A percentile compares a stretch with the other conserved stretches of the same genome.
Evolutionary conservation across 345 rosid species (phyloP).

Genomic region (Reutealis trisperma): DNA sequence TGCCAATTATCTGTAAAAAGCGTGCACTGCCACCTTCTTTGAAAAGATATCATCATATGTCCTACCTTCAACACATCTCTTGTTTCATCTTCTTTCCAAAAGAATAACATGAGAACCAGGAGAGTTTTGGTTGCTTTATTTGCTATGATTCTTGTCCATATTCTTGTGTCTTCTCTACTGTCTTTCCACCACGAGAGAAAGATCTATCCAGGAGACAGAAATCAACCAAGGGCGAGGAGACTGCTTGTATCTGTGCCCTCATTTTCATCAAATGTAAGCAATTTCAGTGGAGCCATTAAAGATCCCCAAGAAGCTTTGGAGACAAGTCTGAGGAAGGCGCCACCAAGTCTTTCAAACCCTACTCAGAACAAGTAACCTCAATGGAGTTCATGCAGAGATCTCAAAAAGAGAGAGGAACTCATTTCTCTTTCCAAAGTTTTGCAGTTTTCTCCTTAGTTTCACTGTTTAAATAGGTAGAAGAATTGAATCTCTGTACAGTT

Average conservation of each 20-base stretch:
- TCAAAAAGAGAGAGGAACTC: slow-evolving; percentile 8
- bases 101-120: slow-evolving; percentile 25
- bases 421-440: slow-evolving; percentile 13
- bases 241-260: slow-evolving; percentile 35
- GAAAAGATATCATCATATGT: slow-evolving; percentile 5
- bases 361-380: slow-evolving; percentile 46
- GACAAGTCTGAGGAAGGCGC: slow-evolving; percentile 48
- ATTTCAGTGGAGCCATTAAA: slow-evolving; percentile 22
- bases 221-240: slow-evolving; percentile 32
- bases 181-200: slow-evolving; percentile 23
- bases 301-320: slow-evolving; percentile 38
- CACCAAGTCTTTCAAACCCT: slow-evolving; percentile 55
- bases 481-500: slow-evolving; percentile 8
- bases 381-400: slow-evolving; percentile 11
- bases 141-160: slow-evolving; percentile 26
- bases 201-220: slow-evolving; percentile 21
- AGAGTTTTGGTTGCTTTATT: slow-evolving; percentile 25
- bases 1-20: slow-evolving; percentile 1
- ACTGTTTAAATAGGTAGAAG: slow-evolving; percentile 3
- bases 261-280: slow-evolving; percentile 25
- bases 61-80: slow-evolving; percentile 3
- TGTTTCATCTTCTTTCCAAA: slow-evolving; percentile 2
- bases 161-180: slow-evolving; percentile 27
- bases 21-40: slow-evolving; percentile 13
- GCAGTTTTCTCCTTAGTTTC: slow-evolving; percentile 2